These are phyloP conservation scores for Triangularia verruculosa DNA, from an alignment of 2,329 filamentous ascomycete species.

Conservation along the genomic window DNA sequence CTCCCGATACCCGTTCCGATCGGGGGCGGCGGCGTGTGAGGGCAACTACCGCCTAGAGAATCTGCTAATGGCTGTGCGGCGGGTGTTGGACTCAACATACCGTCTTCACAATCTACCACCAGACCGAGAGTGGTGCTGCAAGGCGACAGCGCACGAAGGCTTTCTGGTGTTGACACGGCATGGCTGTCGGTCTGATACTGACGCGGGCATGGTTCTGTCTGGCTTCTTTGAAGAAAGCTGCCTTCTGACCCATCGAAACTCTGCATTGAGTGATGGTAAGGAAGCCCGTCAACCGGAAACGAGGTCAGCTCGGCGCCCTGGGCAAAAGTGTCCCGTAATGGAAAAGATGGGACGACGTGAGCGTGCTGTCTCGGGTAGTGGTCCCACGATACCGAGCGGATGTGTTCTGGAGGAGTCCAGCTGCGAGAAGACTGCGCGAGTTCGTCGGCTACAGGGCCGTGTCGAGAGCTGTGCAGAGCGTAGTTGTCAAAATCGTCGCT, in stretches of 20 bases:
- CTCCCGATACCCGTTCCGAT: background rate
- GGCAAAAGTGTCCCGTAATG: constrained; percentile 3
- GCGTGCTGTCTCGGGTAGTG: constrained; percentile 1
- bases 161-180: constrained; percentile 13
- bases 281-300: constrained; percentile 6
- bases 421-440: constrained; percentile 24
- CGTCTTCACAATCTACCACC: constrained; percentile 11
- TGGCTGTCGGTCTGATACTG: constrained; percentile 11
- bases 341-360: background rate
- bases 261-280: constrained; percentile 10
- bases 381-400: constrained; percentile 15
- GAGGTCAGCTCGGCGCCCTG: constrained; percentile 14
- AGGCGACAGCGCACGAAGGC: constrained; percentile 17
- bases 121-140: constrained; percentile 23
- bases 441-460: background rate
- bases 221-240: constrained; percentile 10
- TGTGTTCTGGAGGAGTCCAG: constrained; percentile 23
- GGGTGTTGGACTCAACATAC: background rate
- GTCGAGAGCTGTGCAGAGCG: constrained; percentile 23
- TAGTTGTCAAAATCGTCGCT: constrained; percentile 26
- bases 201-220: constrained; percentile 15
- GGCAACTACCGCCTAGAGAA: background rate
- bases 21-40: background rate
- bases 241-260: constrained; percentile 8
- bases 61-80: background rate